A percentile compares a stretch with the other conserved stretches of the same genome.
These are phyloP conservation scores for Phytopythium boreale DNA, from an alignment of 352 stramenopile species.

Conservation along the genomic window DNA sequence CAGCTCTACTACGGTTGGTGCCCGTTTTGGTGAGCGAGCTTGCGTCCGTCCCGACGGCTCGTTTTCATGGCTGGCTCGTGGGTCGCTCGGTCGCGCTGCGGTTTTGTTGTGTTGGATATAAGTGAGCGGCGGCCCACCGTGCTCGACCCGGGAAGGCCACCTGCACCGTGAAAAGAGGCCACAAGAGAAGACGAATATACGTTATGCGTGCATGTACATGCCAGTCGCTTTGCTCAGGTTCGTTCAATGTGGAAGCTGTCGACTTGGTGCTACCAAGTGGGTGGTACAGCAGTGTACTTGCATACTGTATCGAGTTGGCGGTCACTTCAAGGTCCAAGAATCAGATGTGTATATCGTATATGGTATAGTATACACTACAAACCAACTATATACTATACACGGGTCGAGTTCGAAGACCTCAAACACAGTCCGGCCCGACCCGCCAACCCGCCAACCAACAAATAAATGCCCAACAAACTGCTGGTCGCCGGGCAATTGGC, in stretches of 20 bases:
- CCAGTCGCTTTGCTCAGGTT: no score
- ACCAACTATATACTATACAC: no score
- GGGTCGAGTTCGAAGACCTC: no score
- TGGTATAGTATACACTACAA: no score
- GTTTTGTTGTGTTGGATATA: background rate
- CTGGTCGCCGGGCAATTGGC: background rate
- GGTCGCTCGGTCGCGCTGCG: background rate
- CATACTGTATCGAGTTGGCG: no score
- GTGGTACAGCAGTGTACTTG: no score
- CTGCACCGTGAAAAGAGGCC: background rate
- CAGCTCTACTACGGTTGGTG: conserved; percentile 99
- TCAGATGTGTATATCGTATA: no score
- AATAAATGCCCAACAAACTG: background rate
- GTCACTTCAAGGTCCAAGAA: no score
- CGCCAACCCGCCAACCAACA: background rate
- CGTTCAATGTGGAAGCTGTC: no score
- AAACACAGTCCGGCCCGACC: no score
- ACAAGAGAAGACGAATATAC: background rate
- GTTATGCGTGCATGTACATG: background rate
- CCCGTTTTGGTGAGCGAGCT: conserved; percentile 74
- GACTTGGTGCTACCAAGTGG: no score
- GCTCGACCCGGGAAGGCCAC: background rate
- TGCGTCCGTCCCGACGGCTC: background rate
- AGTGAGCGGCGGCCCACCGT: background rate
- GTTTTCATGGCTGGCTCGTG: no score